Base-by-base conservation (phyloP, 805 yeast genomes). In the Starmerella gropengiesseri region DNA sequence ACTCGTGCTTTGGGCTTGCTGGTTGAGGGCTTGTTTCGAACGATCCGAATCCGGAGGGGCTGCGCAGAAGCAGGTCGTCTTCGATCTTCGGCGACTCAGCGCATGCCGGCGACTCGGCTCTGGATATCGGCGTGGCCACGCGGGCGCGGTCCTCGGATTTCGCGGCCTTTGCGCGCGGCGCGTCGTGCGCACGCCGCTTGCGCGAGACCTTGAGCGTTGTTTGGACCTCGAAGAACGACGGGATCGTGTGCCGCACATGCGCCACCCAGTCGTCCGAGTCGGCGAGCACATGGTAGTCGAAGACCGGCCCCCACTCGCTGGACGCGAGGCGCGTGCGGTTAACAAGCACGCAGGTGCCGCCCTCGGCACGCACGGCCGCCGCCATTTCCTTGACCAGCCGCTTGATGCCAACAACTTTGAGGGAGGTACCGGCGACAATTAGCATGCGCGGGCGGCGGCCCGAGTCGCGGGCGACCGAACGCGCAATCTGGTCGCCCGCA, bases 361-460 rank as follows among this genome's bases (percentile, higher is more conserved):
- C 84, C 6, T 37, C 43, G n/a, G 74, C 78, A 56, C 81, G 94
- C 16, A 87, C 77, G 16, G 73, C 73, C 47, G 71, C 71, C 36
- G 93, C 77, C 48, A 83, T 59, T 18, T 71, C 70, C 48, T 74
- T 73, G 2, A 87, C 95, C 17, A 89, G 66, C 50, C 73, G 75
- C 56, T 77, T 81, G 36, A 91, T 87, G 1, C 98, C 98, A 51
- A 79, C 82, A 11, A 89, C 97, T 62, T 78, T 82, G 31, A 91
- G 66, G 4, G 95, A 84, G 0, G 98, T 91, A 0, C 98, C 98
- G 72, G 84, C 78, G 9, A 89, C 81, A n/a, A 89, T 62, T 37
- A 91, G 68, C 47, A 83, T 58, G 56, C 86, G 94, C 0, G 96
- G 94, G 46, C 66, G 69, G 3, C 60, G 30, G 23, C 46, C 49